Base-by-base conservation (phyloP, 108 stramenopile species). In the Hondaea fermentalgiana region DNA sequence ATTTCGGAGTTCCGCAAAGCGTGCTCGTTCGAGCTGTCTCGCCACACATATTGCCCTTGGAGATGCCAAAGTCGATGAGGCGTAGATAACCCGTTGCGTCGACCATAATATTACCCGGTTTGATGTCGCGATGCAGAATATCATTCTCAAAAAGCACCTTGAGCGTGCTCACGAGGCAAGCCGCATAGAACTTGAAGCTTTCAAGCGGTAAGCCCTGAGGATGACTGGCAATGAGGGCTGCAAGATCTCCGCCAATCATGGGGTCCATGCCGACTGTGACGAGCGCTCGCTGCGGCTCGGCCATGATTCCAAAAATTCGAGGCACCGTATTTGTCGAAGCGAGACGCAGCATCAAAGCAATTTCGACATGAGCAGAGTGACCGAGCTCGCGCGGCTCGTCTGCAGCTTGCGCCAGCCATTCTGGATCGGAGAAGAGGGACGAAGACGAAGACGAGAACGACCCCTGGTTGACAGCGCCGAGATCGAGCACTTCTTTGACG, bases 1-100 rank as follows among this genome's bases (percentile, higher is more conserved):
- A 94, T 58, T 94, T 93, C 21, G 92, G 92, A 17, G 94, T 94
- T n/a, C 94, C 94, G 59, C 93, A 93, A 8, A 94, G 88, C 19
- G 92, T 89, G 25, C 90, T 88, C 25, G 91, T 93, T 21, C 91
- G 64, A 8, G 64, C 64, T 8, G 64, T 89, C 60, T 91, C 89
- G 12, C 89, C 49, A 5, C 47, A n/a, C 5, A 92, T 92, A 16
- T 87, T 91, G 16, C 51, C 49, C 76, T 83, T 83, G 19, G 76
- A 83, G 4, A 83, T 83, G 51, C 76, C 76, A 83, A 83, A 83
- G 51, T 83, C 76, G 49, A 53, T 53, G 25, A 83, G 51, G 12
- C 51, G 45, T 12, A 53, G 3, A 35, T 53, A 83, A 12, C 76
- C 76, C 6, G 17, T 47, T 14, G 17, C 12, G 28, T 83, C 76